A percentile compares a stretch with the other conserved stretches of the same genome.
These are phyloP conservation scores for Cucurbita maxima DNA, from an alignment of 306 rosid species.

Conservation along the genomic window DNA sequence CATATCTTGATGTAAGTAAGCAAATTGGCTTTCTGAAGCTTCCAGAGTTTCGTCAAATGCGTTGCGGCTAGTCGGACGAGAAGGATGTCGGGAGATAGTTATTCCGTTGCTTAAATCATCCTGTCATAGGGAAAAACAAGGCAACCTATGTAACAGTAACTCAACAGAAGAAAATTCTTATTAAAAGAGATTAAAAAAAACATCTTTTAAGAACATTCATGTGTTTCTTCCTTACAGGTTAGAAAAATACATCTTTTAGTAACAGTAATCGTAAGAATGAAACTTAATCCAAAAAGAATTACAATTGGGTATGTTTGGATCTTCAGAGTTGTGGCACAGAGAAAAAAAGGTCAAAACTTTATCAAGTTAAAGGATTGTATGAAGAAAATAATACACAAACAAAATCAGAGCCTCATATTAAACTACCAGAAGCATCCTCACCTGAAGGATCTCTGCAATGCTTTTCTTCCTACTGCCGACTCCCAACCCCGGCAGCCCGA, in stretches of 20 bases:
- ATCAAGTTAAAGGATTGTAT: not conserved
- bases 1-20: constrained; percentile 40
- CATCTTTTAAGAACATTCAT: not conserved
- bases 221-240: not conserved
- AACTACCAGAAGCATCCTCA: not conserved
- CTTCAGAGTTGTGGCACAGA: not conserved
- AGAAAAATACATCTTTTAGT: not conserved
- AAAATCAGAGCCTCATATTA: not conserved
- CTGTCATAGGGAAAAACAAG: constrained; percentile 12
- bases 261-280: not conserved
- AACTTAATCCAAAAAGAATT: not conserved
- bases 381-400: constrained; percentile 8
- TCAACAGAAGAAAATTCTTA: not conserved
- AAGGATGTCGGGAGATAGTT: constrained; percentile 37
- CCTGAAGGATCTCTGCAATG: constrained; percentile 38
- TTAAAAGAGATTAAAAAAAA: not conserved
- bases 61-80: constrained; percentile 82
- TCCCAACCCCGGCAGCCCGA: constrained; percentile 35
- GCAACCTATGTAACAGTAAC: not conserved
- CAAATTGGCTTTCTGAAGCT: constrained; percentile 45
- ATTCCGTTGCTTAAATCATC: constrained; percentile 23
- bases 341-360: not conserved
- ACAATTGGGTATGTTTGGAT: not conserved
- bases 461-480: constrained; percentile 37
- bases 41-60: constrained; percentile 70